Evolutionary conservation across 345 rosid species (phyloP).

Genomic region (Salix koriyanagi): DNA sequence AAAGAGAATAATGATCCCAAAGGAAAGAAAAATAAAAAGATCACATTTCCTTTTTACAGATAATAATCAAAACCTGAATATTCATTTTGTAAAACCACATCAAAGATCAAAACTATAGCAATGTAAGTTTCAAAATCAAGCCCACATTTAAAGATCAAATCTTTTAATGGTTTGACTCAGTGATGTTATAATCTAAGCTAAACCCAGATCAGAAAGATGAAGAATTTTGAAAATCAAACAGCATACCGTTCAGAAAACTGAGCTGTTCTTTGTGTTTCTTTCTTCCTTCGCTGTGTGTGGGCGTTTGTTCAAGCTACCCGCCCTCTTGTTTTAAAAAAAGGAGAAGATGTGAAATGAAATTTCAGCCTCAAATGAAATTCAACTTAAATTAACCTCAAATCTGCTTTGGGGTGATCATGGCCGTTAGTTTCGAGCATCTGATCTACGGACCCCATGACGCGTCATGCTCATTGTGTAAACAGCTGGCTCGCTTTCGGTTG

Average conservation of each 20-base stretch:
- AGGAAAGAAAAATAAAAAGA: not conserved
- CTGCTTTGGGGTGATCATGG: constrained; percentile 19
- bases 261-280: not conserved
- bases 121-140: not conserved
- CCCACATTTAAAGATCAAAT: not conserved
- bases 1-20: not conserved
- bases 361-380: constrained; percentile 30
- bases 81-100: not conserved
- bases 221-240: not conserved
- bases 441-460: constrained; percentile 23
- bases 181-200: not conserved
- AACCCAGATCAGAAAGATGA: not conserved
- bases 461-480: constrained; percentile 23
- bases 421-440: constrained; percentile 25
- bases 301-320: constrained; percentile 31
- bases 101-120: constrained; percentile 1
- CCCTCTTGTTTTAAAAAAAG: constrained; percentile 39
- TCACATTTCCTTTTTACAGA: not conserved
- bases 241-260: not conserved
- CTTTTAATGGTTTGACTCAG: not conserved
- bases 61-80: not conserved
- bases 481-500: constrained; percentile 41
- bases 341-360: constrained; percentile 18
- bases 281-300: not conserved
- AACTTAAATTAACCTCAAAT: constrained; percentile 35